These are phyloP conservation scores for Phellinidium pouzarii DNA, from an alignment of 1,284 basidiomycete species.

Conservation along the genomic window DNA sequence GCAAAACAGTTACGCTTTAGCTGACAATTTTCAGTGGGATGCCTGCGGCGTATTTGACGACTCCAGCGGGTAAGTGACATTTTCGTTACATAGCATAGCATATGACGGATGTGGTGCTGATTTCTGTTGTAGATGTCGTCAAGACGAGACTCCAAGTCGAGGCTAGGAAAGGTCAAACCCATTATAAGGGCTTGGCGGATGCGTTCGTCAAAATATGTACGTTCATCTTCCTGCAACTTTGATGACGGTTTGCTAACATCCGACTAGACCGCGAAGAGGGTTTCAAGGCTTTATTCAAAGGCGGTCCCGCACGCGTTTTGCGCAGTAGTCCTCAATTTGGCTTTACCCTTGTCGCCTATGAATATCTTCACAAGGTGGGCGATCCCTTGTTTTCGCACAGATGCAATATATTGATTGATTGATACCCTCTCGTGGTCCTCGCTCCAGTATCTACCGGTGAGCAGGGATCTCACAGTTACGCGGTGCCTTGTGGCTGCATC, in stretches of 20 bases:
- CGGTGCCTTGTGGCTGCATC: constrained; percentile 19
- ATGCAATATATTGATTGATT: too few relatives aligned
- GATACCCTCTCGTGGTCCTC: too few relatives aligned
- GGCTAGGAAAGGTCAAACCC: constrained; percentile 84
- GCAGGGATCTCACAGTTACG: constrained; percentile 29
- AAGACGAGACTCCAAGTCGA: constrained; percentile 99
- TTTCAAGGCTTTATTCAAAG: constrained; percentile 90
- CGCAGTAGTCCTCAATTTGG: constrained; percentile 88
- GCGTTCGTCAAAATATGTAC: constrained; percentile 86
- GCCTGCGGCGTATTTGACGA: constrained; percentile 88
- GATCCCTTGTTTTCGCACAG: background rate
- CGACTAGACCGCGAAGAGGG: constrained; percentile 75
- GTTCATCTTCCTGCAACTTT: constrained; percentile 22
- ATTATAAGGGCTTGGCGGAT: constrained; percentile 88
- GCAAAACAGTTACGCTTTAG: constrained; percentile 16
- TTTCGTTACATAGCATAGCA: constrained; percentile 18
- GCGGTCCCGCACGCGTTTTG: constrained; percentile 85
- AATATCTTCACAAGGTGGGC: constrained; percentile 67
- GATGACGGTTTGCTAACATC: constrained; percentile 12
- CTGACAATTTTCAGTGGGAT: constrained; percentile 60
- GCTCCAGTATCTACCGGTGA: constrained; percentile 60
- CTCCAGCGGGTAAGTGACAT: constrained; percentile 60
- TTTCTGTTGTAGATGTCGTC: constrained; percentile 70
- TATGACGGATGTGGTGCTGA: constrained; percentile 24
- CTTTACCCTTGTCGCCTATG: constrained; percentile 88